Percentiles rank a stretch among this genome's conserved stretches.
phyloP scores from a whole-genome alignment of 805 yeast species.

The Jamesozyma piceae region DNA sequence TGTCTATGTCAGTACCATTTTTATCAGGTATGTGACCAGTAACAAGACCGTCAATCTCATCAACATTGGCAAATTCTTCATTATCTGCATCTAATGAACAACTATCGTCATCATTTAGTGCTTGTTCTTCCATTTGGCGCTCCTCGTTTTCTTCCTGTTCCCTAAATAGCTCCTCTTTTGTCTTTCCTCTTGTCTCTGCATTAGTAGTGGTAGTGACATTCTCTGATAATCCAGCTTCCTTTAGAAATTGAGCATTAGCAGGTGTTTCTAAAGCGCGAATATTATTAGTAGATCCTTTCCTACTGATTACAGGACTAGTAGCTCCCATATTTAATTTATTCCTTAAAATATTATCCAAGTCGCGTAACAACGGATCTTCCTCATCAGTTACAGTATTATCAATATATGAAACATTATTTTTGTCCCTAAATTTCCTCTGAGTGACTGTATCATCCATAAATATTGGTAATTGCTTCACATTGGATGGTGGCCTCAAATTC shows the following conservation, averaged over 20 bases:
- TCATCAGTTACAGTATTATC: slow-evolving; percentile 4
- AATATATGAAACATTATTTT: not conserved
- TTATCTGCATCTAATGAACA: slow-evolving; percentile 17
- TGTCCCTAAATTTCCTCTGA: not conserved
- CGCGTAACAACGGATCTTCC: slow-evolving; percentile 14
- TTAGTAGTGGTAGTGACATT: slow-evolving; percentile 4
- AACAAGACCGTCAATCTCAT: slow-evolving; percentile 31
- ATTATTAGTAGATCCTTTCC: not conserved
- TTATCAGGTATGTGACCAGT: slow-evolving; percentile 5
- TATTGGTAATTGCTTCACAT: slow-evolving; percentile 2
- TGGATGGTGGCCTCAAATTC: slow-evolving; percentile 8
- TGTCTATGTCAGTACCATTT: slow-evolving; percentile 1
- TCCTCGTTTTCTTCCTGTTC: slow-evolving; percentile 8
- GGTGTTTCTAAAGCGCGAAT: not conserved
- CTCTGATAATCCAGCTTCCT: slow-evolving; percentile 13
- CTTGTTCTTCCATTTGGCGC: not conserved
- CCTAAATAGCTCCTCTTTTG: not conserved
- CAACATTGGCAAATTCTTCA: slow-evolving; percentile 29
- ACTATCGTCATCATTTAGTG: slow-evolving; percentile 1
- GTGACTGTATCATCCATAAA: slow-evolving; percentile 12
- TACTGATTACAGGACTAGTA: slow-evolving; percentile 12
- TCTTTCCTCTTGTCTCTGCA: not conserved
- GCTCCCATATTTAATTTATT: slow-evolving; percentile 15
- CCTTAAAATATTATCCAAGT: slow-evolving; percentile 19
- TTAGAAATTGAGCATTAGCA: slow-evolving; percentile 3